Evolutionary conservation across 2,329 filamentous ascomycete species (phyloP).

Genomic region (Arthroderma sp.): DNA sequence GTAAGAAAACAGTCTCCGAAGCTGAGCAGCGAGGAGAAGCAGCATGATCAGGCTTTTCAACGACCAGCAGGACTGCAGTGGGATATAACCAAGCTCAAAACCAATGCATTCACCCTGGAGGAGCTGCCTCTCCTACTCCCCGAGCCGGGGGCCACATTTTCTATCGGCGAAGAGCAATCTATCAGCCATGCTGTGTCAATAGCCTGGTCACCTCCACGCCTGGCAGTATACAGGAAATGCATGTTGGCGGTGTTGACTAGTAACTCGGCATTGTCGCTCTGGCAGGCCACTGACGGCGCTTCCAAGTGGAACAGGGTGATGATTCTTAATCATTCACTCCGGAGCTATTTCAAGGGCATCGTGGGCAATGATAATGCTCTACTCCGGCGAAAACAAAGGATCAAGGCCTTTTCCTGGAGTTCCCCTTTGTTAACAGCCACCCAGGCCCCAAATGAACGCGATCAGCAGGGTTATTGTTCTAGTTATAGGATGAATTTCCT

Average conservation of each 20-base stretch:
- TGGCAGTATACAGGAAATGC: constrained; percentile 43
- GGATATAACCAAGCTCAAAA: constrained; percentile 33
- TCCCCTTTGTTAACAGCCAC: constrained; percentile 19
- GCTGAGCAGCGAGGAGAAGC: neutral
- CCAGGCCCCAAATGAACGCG: neutral
- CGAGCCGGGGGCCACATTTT: constrained; percentile 38
- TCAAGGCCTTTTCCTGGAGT: constrained; percentile 35
- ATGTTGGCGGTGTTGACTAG: constrained; percentile 46
- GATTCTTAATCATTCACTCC: constrained; percentile 42
- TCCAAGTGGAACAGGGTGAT: constrained; percentile 41
- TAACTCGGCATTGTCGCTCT: constrained; percentile 46
- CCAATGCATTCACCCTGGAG: constrained; percentile 40
- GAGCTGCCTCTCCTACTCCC: constrained; percentile 41
- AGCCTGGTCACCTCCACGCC: constrained; percentile 46
- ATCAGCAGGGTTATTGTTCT: neutral
- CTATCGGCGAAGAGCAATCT: constrained; percentile 49
- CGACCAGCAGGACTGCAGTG: constrained; percentile 21
- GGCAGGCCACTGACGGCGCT: constrained; percentile 38
- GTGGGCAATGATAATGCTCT: constrained; percentile 16
- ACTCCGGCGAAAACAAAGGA: constrained; percentile 22
- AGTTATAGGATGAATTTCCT: constrained; percentile 28
- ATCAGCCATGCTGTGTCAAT: constrained; percentile 38
- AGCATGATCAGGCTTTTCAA: neutral
- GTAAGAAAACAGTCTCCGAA: constrained; percentile 16
- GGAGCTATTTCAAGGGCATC: constrained; percentile 26